These are phyloP conservation scores for Podospora pseudoanserina DNA, from an alignment of 495 filamentous ascomycete species.

Conservation along the genomic window DNA sequence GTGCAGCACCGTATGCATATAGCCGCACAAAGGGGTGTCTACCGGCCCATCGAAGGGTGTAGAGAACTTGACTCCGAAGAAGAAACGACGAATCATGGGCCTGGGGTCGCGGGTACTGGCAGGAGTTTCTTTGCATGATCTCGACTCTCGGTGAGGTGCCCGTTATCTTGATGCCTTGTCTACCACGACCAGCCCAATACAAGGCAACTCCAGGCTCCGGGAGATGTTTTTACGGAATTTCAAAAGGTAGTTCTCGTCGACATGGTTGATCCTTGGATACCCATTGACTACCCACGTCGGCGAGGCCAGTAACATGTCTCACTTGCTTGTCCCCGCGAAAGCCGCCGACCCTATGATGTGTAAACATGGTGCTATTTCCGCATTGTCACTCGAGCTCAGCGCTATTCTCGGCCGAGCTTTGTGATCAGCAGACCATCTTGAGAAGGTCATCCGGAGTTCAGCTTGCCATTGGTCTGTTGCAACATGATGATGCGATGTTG, in stretches of 20 bases:
- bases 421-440: conserved; percentile 32
- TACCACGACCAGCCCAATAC: conserved; percentile 6
- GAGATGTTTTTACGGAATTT: conserved; percentile 8
- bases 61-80: conserved; percentile 18
- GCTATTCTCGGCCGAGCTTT: conserved; percentile 18
- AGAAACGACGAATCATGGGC: conserved; percentile 1
- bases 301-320: conserved; percentile 14
- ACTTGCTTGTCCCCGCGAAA: conserved; percentile 17
- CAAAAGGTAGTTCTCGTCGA: neutral
- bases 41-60: conserved; percentile 12
- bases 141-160: conserved; percentile 11
- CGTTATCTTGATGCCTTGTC: conserved; percentile 12
- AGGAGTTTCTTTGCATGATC: conserved; percentile 16
- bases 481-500: conserved; percentile 8
- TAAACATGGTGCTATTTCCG: conserved; percentile 15
- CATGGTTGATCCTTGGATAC: conserved; percentile 18
- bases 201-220: conserved; percentile 22
- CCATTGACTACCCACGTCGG: conserved; percentile 11
- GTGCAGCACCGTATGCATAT: conserved; percentile 6
- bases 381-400: conserved; percentile 7
- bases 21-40: conserved; percentile 13
- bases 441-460: conserved; percentile 9
- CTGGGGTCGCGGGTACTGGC: conserved; percentile 2
- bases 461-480: conserved; percentile 19
- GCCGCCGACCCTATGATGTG: conserved; percentile 12